Evolutionary conservation across 768 basidiomycete species (phyloP).

Genomic region (Terana coerulea): DNA sequence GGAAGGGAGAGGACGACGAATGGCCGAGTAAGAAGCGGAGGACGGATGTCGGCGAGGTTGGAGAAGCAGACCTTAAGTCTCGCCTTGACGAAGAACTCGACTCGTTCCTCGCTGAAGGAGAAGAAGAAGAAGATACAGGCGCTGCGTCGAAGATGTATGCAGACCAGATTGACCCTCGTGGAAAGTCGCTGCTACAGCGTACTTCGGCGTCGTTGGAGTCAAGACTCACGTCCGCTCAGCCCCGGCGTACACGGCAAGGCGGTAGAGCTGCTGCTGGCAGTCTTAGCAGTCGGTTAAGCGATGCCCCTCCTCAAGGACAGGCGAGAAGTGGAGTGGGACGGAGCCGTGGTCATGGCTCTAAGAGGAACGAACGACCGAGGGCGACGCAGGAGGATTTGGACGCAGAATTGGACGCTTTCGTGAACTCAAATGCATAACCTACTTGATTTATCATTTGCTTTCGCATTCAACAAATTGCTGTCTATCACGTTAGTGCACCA

Average conservation of each 20-base stretch:
- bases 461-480: too few species aligned
- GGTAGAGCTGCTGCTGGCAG: constrained; percentile 16
- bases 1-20: constrained; percentile 37
- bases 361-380: constrained; percentile 36
- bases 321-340: constrained; percentile 24
- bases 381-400: constrained; percentile 78
- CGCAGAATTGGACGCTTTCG: constrained; percentile 77
- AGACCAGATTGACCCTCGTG: constrained; percentile 47
- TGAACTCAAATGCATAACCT: constrained; percentile 45
- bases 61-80: constrained; percentile 34
- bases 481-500: too few species aligned
- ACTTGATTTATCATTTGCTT: background rate
- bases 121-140: constrained; percentile 7
- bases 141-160: constrained; percentile 65
- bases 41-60: constrained; percentile 31
- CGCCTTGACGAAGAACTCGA: constrained; percentile 68
- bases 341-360: constrained; percentile 29
- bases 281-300: constrained; percentile 7
- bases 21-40: constrained; percentile 31
- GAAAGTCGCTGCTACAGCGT: constrained; percentile 53
- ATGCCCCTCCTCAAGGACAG: constrained; percentile 17
- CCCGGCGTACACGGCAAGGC: constrained; percentile 36
- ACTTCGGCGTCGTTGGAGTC: constrained; percentile 44
- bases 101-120: constrained; percentile 54
- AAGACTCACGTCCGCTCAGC: constrained; percentile 44